Evolutionary conservation across 352 stramenopile genomes (phyloP).

Genomic region (Globisporangium megalacanthum): DNA sequence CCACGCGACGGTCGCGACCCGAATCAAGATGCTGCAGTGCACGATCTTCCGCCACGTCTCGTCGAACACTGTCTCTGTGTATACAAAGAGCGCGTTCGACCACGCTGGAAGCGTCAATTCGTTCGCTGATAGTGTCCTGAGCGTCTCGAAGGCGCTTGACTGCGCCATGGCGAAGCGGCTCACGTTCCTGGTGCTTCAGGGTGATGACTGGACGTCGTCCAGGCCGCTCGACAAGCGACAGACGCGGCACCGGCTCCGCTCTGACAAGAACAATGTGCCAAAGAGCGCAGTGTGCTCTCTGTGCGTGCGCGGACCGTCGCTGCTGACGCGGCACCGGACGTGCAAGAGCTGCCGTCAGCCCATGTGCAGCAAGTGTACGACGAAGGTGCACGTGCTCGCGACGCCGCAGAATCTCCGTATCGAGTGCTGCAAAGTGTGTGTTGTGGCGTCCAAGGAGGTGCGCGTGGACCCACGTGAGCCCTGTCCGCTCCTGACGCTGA

Average conservation of each 20-base stretch:
- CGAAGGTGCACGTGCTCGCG: slow-evolving; percentile 36
- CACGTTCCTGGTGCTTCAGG: slow-evolving; percentile 23
- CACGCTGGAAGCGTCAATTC: slow-evolving; percentile 38
- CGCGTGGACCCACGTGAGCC: slow-evolving; percentile 31
- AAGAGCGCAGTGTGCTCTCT: slow-evolving; percentile 9
- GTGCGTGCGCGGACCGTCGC: slow-evolving; percentile 12
- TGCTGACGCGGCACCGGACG: slow-evolving; percentile 22
- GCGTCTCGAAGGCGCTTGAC: slow-evolving; percentile 24
- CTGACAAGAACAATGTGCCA: slow-evolving; percentile 1
- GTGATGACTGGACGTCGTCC: slow-evolving; percentile 4
- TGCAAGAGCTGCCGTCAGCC: slow-evolving; percentile 34
- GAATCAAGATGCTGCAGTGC: slow-evolving; percentile 43
- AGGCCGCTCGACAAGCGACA: neutral
- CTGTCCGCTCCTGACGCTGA: slow-evolving; percentile 24
- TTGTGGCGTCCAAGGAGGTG: slow-evolving; percentile 35
- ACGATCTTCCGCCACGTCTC: slow-evolving; percentile 49
- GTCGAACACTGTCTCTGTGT: slow-evolving; percentile 31
- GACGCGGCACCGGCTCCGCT: neutral
- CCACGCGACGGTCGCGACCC: slow-evolving; percentile 9
- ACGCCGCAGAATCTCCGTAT: slow-evolving; percentile 25
- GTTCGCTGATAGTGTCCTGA: slow-evolving; percentile 32
- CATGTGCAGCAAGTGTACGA: slow-evolving; percentile 47
- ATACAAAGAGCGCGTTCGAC: slow-evolving; percentile 50
- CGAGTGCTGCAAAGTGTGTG: slow-evolving; percentile 45
- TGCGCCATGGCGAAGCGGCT: slow-evolving; percentile 33